phyloP scores from a whole-genome alignment of 2,329 filamentous ascomycete species.

The Laburnicola sp. region DNA sequence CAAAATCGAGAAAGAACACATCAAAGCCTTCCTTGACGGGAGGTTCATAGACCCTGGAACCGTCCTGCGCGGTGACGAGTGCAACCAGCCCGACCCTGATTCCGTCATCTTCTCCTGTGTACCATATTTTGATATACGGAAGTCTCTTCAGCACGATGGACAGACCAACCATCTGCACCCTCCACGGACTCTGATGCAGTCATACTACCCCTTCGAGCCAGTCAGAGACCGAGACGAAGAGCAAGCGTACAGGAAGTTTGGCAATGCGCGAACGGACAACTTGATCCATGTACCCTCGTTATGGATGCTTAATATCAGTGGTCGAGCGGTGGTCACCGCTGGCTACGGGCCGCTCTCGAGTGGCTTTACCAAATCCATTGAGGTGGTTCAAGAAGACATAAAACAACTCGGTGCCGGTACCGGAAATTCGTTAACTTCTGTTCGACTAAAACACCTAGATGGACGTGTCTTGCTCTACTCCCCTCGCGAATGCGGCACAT shows the following conservation, averaged over 20 bases:
- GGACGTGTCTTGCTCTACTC: slow-evolving; percentile 28
- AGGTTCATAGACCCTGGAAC: slow-evolving; percentile 42
- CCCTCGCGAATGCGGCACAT: slow-evolving; percentile 27
- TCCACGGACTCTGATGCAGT: slow-evolving; percentile 35
- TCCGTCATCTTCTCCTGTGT: slow-evolving; percentile 38
- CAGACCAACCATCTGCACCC: slow-evolving; percentile 20
- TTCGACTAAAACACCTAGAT: slow-evolving; percentile 28
- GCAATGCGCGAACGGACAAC: slow-evolving; percentile 15
- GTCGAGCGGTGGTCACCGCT: slow-evolving; percentile 31
- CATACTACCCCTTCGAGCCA: slow-evolving; percentile 38
- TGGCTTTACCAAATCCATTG: slow-evolving; percentile 34
- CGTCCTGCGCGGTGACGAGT: slow-evolving; percentile 34
- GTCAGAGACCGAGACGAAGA: slow-evolving; percentile 36
- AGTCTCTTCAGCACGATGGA: background rate
- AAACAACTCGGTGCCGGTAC: slow-evolving; percentile 11
- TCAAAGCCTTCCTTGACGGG: slow-evolving; percentile 29
- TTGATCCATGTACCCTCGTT: slow-evolving; percentile 36
- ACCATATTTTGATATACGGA: slow-evolving; percentile 30
- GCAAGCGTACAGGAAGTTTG: slow-evolving; percentile 33
- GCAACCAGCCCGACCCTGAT: slow-evolving; percentile 18
- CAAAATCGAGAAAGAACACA: slow-evolving; percentile 30
- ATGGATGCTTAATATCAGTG: slow-evolving; percentile 38
- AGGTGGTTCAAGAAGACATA: slow-evolving; percentile 24
- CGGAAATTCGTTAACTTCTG: slow-evolving; percentile 13
- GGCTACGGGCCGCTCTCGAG: slow-evolving; percentile 25